Evolutionary conservation across 306 rosid species (phyloP), one percentile per base, ranked within the genome.

Genomic region (Quercus bicolor): DNA sequence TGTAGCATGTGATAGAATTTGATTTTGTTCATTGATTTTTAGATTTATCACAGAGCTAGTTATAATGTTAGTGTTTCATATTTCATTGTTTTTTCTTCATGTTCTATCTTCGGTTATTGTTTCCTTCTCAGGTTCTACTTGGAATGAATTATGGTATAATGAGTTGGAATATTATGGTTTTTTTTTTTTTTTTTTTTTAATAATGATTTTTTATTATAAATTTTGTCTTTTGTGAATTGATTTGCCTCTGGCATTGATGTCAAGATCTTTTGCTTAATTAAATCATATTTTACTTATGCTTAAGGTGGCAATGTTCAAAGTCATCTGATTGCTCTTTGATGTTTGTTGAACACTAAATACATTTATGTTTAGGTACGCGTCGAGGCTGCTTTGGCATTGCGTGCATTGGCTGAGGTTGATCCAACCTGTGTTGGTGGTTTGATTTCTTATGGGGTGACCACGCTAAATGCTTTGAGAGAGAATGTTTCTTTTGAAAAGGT

Each of bases 341-440:
- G 75, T n/a, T 31, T 19, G 72, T 61, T 75, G 18, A 72, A 59
- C 5, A n/a, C 52, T 77, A 37, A 75, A 53, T 66, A n/a, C 60
- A 73, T 79, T 64, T 82, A 51, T 77, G 76, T 65, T 75, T 88
- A 94, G 98, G 98, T 94, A 60, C 92, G 98, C 68, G 84, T 92
- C 73, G 98, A 94, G 87, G 98, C 98, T 85, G 92, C 97, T 83
- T 87, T 92, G 80, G 87, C 97, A 31, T 81, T 94, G 79, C 97
- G 96, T 57, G 74, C 97, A 23, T 78, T 94, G 89, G 97, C 93
- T 73, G 98, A 94, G 88, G 97, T 94, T 77, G 97, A 94, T 88
- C 98, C 97, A 69, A 88, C 97, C 66, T 94, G 98, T 88, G 98
- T 94, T 60, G 93, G 98, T 76, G 98, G 98, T 37, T 88, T 94